These are phyloP conservation scores for Talaromyces rugulosus DNA, from an alignment of 2,329 filamentous ascomycete genomes.

Conservation along the genomic window DNA sequence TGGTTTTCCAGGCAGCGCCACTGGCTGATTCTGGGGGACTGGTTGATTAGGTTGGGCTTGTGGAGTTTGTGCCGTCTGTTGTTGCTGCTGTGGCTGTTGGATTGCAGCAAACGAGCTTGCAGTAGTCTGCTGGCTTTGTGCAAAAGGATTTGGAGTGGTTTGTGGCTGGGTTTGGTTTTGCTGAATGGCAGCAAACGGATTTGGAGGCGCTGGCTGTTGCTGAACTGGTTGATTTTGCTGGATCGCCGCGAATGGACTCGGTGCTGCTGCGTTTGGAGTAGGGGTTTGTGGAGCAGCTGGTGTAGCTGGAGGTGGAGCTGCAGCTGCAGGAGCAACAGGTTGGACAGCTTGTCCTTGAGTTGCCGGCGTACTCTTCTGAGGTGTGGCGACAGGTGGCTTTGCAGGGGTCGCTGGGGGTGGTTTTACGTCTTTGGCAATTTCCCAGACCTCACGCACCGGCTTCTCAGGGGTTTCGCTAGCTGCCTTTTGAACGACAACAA, in stretches of 20 bases:
- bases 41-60: slow-evolving; percentile 20
- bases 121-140: slow-evolving; percentile 15
- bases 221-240: slow-evolving; percentile 13
- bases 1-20: slow-evolving; percentile 29
- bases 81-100: background rate
- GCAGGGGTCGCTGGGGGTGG: slow-evolving; percentile 35
- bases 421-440: slow-evolving; percentile 66
- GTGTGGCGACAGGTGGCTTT: slow-evolving; percentile 20
- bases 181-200: background rate
- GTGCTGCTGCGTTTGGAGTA: background rate
- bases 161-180: background rate
- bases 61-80: slow-evolving; percentile 2
- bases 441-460: slow-evolving; percentile 83
- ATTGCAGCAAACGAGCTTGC: slow-evolving; percentile 9
- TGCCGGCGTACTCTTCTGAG: background rate
- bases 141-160: background rate
- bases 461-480: slow-evolving; percentile 79
- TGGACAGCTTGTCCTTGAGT: slow-evolving; percentile 2
- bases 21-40: slow-evolving; percentile 19
- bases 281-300: slow-evolving; percentile 4
- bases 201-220: background rate
- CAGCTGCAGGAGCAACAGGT: background rate
- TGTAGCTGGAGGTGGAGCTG: slow-evolving; percentile 1
- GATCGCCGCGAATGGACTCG: slow-evolving; percentile 13
- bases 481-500: slow-evolving; percentile 74